Base-by-base conservation (phyloP, 768 basidiomycete genomes). In the Hygrophorus pudorinus region DNA sequence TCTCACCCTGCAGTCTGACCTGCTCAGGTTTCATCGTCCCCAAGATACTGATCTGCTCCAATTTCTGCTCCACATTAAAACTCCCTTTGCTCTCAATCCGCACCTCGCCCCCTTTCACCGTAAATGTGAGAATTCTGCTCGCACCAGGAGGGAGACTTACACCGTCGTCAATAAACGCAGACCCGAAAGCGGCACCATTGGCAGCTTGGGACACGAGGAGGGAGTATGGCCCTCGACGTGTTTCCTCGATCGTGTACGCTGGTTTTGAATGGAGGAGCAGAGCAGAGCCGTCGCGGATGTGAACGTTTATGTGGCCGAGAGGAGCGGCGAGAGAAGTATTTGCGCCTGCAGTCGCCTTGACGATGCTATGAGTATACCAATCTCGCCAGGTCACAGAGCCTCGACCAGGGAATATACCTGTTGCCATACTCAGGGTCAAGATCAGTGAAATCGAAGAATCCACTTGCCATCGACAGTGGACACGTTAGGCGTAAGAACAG, bases 281-380 rank as follows among this genome's bases (percentile, higher is more conserved):
- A 24, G 76, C 76, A 13, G 80, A 69, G 18, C 78, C 76, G 45
- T 79, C 76, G n/a, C 85, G 75, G 46, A 88, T 59, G 55, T 86
- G 83, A 18, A 86, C 78, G 47, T 80, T 80, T 60, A 88, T 86
- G 54, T 85, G 78, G 13, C 78, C 71, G 2, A 88, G 73, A 3
- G 84, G 83, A 2, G 81, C 81, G n/a, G 63, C 54, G 38, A 86
- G 65, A 4, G 75, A 76, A 0, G 69, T 71, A 44, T 66, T 65
- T 24, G 53, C 58, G 28, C 71, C 70, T 2, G 60, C 30, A 1
- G 60, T 57, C 13, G 67, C 59, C 16, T 78, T 60, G 16, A 79
- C 68, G 33, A 64, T 66, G 10, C 72, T 69, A 51, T 83, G 79
- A 0, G 78, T 81, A 59, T 78, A 84, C 79, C 79, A 84, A 56